These are phyloP conservation scores for Malassezia dermatis DNA, from an alignment of 1,284 basidiomycete species.

Conservation along the genomic window DNA sequence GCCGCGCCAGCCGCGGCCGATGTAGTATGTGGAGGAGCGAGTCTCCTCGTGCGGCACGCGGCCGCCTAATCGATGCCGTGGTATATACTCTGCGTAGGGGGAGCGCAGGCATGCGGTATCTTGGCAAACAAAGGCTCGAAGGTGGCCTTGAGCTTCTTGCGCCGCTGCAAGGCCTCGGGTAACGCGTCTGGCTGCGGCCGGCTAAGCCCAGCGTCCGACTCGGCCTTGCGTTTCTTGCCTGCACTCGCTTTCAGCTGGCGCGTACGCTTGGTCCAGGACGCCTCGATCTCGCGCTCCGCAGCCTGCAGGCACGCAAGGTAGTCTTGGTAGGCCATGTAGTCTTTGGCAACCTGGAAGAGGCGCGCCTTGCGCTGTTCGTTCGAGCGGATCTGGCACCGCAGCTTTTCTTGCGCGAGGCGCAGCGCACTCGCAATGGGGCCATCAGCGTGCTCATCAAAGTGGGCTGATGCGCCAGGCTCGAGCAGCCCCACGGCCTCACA, in stretches of 20 bases:
- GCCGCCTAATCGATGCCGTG: constrained; percentile 6
- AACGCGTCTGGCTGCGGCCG: constrained; percentile 33
- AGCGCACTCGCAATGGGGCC: constrained; percentile 85
- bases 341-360: constrained; percentile 66
- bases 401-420: constrained; percentile 72
- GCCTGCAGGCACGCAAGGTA: constrained; percentile 35
- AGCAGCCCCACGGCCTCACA: constrained; percentile 11
- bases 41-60: constrained; percentile 1
- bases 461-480: constrained; percentile 6
- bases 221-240: constrained; percentile 38
- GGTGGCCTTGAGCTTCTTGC: constrained; percentile 28
- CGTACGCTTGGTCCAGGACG: constrained; percentile 39
- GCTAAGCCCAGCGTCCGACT: constrained; percentile 27
- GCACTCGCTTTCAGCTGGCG: constrained; percentile 39
- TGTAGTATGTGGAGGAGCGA: constrained; percentile 1
- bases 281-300: constrained; percentile 45
- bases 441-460: constrained; percentile 55
- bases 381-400: constrained; percentile 63
- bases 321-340: constrained; percentile 69
- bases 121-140: constrained; percentile 40
- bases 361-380: constrained; percentile 74
- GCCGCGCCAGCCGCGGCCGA: background rate
- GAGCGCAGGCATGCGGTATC: constrained; percentile 27
- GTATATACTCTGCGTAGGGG: constrained; percentile 30
- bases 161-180: constrained; percentile 29